Base-by-base conservation (phyloP, 139 green algal genomes). In the Chlorella sp. region DNA sequence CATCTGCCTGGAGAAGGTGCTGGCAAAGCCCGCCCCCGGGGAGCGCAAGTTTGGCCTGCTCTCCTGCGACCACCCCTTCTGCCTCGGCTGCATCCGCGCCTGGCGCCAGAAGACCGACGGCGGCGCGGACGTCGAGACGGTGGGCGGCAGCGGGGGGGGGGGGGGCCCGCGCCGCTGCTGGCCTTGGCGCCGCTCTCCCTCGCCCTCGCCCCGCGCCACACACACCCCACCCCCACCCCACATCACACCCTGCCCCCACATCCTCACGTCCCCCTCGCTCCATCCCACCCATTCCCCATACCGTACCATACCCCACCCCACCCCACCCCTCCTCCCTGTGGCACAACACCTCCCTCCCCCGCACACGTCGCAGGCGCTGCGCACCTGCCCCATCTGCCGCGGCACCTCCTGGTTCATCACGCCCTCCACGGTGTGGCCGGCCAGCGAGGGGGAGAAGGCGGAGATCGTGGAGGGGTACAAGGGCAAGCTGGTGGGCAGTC, bases 61-160 rank as follows among this genome's bases (percentile, higher is more conserved):
- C 73, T 63, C 71, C 45, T 97, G 93, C 74, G 85, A 94, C 31
- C 93, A 97, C 77, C 29, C 86, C 43, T 97, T 97, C 76, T 97
- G 93, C 84, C 80, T 97, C 33, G 14, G 41, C 14, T 97, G 93
- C 89, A 97, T 97, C 68, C 85, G 93, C 50, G 79, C 41, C 75
- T 97, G 93, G 93, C 79, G 93, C 4, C 69, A 67, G 71, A 88
- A 85, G 31, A 61, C 50, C 6, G 79, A 83, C 41, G 64, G 65
- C 25, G 79, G 45, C 5, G 80, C 73, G 3, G 87, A 93, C 55
- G 36, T 86, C 1, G 82, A 90, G 29, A 83, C 79, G 63, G 87
- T 92, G 63, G 68, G 82, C n/a, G n/a, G n/a, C n/a, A n/a, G n/a
- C n/a, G n/a, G n/a, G n/a, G n/a, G n/a, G n/a, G n/a, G n/a, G n/a